These are phyloP conservation scores for Yarrowia sp. DNA, from an alignment of 805 yeast genomes.

Conservation along the genomic window DNA sequence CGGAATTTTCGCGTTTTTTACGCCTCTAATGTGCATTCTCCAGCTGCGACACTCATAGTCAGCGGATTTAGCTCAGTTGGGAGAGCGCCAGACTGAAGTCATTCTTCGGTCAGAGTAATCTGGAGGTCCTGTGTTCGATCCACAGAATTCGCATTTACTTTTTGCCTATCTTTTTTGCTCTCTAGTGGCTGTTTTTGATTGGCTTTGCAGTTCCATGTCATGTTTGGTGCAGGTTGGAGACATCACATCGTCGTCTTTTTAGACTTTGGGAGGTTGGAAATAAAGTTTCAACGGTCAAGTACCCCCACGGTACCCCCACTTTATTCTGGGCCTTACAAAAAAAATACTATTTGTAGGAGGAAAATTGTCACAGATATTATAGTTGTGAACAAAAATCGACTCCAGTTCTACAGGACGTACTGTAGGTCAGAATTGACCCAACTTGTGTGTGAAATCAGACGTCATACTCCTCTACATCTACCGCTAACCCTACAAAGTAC, in stretches of 20 bases:
- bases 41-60: background rate
- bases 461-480: no score
- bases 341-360: no score
- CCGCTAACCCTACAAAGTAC: no score
- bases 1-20: background rate
- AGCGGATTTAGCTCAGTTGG: constrained; percentile 50
- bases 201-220: no score
- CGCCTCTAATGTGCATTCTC: background rate
- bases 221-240: constrained; percentile 9
- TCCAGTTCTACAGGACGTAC: no score
- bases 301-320: no score
- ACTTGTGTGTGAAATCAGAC: no score
- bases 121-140: constrained; percentile 87
- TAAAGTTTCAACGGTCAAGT: background rate
- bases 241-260: background rate
- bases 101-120: constrained; percentile 50
- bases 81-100: constrained; percentile 53
- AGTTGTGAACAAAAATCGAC: no score
- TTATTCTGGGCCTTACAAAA: no score
- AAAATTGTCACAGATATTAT: no score
- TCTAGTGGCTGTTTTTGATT: background rate
- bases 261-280: background rate
- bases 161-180: background rate
- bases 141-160: constrained; percentile 57
- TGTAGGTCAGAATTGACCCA: no score